phyloP scores from a whole-genome alignment of 352 stramenopile species.

The Phytophthora tubulina region DNA sequence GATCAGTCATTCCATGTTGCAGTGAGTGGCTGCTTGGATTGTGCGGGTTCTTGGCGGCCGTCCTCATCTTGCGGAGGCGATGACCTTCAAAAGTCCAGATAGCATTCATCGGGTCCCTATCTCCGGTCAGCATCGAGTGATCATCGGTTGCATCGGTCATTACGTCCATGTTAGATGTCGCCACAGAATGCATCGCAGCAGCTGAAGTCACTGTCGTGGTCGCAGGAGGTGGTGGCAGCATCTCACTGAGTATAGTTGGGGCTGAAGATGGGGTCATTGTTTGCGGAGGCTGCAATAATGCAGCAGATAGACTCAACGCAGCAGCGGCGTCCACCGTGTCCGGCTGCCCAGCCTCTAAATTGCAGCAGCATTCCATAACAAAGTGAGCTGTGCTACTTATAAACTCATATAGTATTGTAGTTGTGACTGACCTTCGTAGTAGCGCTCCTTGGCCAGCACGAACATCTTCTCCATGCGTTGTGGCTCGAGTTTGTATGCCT shows the following conservation, averaged over 20 bases:
- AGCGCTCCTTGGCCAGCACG: constrained; percentile 51
- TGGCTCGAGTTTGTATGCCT: constrained; percentile 67
- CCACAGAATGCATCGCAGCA: constrained; percentile 6
- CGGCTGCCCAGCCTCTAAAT: constrained; percentile 23
- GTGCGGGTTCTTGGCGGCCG: constrained; percentile 52
- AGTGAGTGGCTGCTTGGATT: constrained; percentile 26
- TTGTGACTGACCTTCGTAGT: constrained; percentile 38
- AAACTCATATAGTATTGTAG: background rate
- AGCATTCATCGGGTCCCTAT: constrained; percentile 66
- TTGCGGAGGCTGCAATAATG: constrained; percentile 20
- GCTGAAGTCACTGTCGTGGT: constrained; percentile 5
- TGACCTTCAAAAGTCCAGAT: constrained; percentile 77
- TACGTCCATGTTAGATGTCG: constrained; percentile 24
- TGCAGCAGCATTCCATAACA: background rate
- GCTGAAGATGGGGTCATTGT: constrained; percentile 4
- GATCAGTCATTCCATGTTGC: constrained; percentile 19
- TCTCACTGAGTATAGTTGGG: constrained; percentile 28
- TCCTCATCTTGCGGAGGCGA: constrained; percentile 53
- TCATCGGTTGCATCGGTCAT: constrained; percentile 25
- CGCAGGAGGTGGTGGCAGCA: constrained; percentile 14
- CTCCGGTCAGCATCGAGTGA: constrained; percentile 17
- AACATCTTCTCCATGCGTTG: constrained; percentile 64
- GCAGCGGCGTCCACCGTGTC: constrained; percentile 20
- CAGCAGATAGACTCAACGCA: constrained; percentile 22
- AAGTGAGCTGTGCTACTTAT: background rate